Conservation (phyloP, 2,329 filamentous ascomycete genomes). For the Colletotrichum ledebouriae region DNA sequence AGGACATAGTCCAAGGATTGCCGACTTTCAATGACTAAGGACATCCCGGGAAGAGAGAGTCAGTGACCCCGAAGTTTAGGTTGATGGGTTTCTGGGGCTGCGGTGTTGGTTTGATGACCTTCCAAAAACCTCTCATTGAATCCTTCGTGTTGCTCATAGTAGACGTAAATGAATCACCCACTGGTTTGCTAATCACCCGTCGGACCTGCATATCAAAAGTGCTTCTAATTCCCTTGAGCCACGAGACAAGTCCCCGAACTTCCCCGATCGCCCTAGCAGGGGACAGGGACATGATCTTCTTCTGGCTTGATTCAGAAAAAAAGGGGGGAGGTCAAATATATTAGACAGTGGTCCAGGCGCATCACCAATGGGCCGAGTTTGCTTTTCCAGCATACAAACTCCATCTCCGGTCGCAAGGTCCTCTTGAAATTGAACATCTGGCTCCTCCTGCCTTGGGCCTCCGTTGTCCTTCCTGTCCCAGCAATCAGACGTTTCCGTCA, state of each 20-base stretch:
- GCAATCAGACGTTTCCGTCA: background rate
- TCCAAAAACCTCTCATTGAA: background rate
- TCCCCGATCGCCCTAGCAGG: slow-evolving; percentile 21
- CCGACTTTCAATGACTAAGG: background rate
- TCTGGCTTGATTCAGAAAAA: background rate
- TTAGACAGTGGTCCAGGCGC: slow-evolving; percentile 28
- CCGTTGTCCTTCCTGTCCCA: background rate
- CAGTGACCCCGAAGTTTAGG: slow-evolving; percentile 11
- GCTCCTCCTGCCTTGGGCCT: background rate
- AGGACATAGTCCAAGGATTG: background rate
- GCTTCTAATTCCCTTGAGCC: background rate
- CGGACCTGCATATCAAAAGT: slow-evolving; percentile 30
- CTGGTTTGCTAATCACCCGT: background rate
- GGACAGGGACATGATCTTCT: slow-evolving; percentile 1
- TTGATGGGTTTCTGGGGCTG: background rate
- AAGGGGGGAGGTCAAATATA: background rate
- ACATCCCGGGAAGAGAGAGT: background rate
- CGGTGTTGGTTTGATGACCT: slow-evolving; percentile 4
- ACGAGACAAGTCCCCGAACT: slow-evolving; percentile 7
- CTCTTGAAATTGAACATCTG: background rate
- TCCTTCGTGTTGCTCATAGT: background rate
- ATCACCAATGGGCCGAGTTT: slow-evolving; percentile 21
- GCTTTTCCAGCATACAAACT: background rate
- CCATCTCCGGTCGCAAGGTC: slow-evolving; percentile 2
- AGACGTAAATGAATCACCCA: slow-evolving; percentile 4